These are phyloP conservation scores for Nemania abortiva DNA, from an alignment of 2,329 filamentous ascomycete genomes.

Conservation along the genomic window DNA sequence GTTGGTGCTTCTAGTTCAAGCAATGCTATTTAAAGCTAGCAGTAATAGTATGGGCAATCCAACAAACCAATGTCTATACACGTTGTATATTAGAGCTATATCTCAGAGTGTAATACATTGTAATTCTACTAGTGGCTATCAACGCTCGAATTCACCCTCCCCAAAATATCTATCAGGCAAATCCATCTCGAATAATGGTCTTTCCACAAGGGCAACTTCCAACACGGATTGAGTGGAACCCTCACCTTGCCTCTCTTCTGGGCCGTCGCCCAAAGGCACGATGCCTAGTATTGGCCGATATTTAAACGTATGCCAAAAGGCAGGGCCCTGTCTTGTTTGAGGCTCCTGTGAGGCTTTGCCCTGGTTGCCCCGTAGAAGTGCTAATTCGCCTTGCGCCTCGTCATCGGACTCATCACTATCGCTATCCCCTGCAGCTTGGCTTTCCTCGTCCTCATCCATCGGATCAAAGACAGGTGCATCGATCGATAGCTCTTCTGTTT, in stretches of 20 bases:
- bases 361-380: constrained; percentile 48
- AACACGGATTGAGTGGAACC: constrained; percentile 49
- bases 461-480: constrained; percentile 45
- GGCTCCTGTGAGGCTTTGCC: constrained; percentile 45
- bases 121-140: constrained; percentile 14
- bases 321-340: constrained; percentile 42
- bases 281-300: constrained; percentile 92
- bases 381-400: constrained; percentile 51
- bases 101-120: constrained; percentile 4
- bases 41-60: neutral
- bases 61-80: neutral
- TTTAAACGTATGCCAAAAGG: constrained; percentile 87
- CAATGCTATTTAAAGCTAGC: neutral
- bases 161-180: constrained; percentile 77
- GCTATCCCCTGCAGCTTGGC: constrained; percentile 47
- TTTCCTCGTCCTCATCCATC: constrained; percentile 50
- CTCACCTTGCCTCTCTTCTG: constrained; percentile 48
- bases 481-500: constrained; percentile 46
- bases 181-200: constrained; percentile 85
- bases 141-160: constrained; percentile 59
- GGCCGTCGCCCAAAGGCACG: constrained; percentile 58
- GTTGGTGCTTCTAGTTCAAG: neutral
- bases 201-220: constrained; percentile 90
- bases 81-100: neutral
- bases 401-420: constrained; percentile 53